Conservation (phyloP, 192 early-diverging fungal genomes). For the Backusella tarrabulga region DNA sequence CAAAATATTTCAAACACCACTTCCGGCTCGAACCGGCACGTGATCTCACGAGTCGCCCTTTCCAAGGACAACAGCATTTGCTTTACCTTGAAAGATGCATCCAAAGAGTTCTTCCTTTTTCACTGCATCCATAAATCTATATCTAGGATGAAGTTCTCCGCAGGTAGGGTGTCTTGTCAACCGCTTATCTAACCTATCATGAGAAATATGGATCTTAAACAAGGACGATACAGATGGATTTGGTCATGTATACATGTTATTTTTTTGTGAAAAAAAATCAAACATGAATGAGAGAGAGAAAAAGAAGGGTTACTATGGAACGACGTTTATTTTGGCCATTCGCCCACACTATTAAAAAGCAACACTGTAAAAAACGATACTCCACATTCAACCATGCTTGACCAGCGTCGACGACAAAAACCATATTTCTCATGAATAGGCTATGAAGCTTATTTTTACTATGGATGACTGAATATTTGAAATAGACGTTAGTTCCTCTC, state of each 20-base stretch:
- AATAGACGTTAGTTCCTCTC: conserved; percentile 82
- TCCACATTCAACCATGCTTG: not conserved
- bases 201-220: not conserved
- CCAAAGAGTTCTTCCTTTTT: conserved; percentile 25
- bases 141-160: conserved; percentile 26
- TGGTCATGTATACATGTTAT: not conserved
- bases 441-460: not conserved
- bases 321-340: not conserved
- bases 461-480: not conserved
- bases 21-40: not conserved
- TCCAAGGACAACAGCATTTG: conserved; percentile 1
- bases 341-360: not conserved
- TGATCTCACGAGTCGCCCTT: not conserved
- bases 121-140: conserved; percentile 21
- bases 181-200: not conserved
- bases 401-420: not conserved
- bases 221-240: conserved; percentile 1
- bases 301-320: not conserved
- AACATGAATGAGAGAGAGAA: not conserved
- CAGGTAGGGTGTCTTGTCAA: conserved; percentile 8
- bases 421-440: not conserved
- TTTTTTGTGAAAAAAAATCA: not conserved
- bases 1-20: not conserved
- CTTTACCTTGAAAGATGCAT: conserved; percentile 1
- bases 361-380: not conserved